Percentiles rank a stretch among this genome's conserved stretches.
Conservation (phyloP, 352 stramenopile genomes). For the Phytophthora ohioensis region DNA sequence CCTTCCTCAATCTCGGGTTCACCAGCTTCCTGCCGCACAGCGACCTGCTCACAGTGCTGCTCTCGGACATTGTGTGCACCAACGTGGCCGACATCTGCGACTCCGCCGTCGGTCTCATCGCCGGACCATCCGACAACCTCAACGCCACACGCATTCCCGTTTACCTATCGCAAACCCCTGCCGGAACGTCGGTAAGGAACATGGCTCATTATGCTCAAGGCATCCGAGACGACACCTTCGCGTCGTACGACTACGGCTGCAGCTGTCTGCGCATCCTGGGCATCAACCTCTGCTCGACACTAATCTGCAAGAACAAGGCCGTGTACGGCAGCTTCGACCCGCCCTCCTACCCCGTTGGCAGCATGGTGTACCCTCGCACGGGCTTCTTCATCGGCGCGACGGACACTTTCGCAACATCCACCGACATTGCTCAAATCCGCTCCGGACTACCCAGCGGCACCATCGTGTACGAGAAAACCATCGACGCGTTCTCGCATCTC, state of each 20-base stretch:
- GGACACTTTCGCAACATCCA: conserved; percentile 49
- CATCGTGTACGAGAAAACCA: conserved; percentile 45
- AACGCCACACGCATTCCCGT: conserved; percentile 65
- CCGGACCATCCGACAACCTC: conserved; percentile 52
- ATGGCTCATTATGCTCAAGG: conserved; percentile 61
- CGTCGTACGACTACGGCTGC: conserved; percentile 66
- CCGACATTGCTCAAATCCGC: conserved; percentile 47
- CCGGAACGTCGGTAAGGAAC: conserved; percentile 67
- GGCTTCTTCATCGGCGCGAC: conserved; percentile 50
- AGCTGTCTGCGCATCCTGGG: conserved; percentile 45
- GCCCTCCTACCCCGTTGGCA: conserved; percentile 28
- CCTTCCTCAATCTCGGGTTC: conserved; percentile 44
- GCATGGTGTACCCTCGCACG: conserved; percentile 46
- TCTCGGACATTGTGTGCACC: conserved; percentile 51
- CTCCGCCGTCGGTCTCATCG: conserved; percentile 52
- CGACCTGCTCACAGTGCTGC: conserved; percentile 27
- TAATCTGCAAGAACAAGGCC: conserved; percentile 63
- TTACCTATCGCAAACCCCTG: conserved; percentile 63
- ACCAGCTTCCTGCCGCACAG: conserved; percentile 48
- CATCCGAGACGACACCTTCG: conserved; percentile 63
- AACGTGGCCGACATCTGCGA: conserved; percentile 54
- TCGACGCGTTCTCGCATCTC: conserved; percentile 53
- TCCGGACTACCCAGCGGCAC: conserved; percentile 39
- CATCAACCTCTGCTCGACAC: conserved; percentile 44
- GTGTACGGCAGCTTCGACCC: conserved; percentile 56